A percentile compares a stretch with the other conserved stretches of the same genome.
phyloP scores from a whole-genome alignment of 192 early-diverging fungal species.

The Dissophora ornata region DNA sequence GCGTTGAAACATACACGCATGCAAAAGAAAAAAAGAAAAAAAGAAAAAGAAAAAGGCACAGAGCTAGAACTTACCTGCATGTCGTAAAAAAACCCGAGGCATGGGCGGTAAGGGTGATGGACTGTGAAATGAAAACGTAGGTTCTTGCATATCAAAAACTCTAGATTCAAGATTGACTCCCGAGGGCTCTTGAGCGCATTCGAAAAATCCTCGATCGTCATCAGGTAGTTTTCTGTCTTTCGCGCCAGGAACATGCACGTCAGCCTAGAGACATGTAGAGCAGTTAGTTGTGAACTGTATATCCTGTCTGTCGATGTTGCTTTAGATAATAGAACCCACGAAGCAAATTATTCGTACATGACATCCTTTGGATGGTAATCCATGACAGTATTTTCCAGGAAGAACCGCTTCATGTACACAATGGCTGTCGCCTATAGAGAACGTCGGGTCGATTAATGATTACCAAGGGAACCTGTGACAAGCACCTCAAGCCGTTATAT shows the following conservation, averaged over 20 bases:
- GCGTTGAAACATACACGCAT: neutral
- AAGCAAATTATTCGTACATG: too few species aligned
- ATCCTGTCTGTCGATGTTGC: too few species aligned
- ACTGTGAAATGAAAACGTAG: constrained; percentile 79
- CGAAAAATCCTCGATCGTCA: constrained; percentile 80
- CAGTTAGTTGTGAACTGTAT: too few species aligned
- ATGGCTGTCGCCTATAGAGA: constrained; percentile 77
- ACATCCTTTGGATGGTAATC: constrained; percentile 85
- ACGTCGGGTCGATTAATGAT: too few species aligned
- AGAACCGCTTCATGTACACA: constrained; percentile 86
- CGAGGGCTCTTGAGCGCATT: constrained; percentile 57
- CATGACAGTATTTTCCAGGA: constrained; percentile 81
- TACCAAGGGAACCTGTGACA: too few species aligned
- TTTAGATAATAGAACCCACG: too few species aligned
- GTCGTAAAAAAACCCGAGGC: constrained; percentile 79
- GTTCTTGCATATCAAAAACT: constrained; percentile 62
- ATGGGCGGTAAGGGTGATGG: constrained; percentile 77
- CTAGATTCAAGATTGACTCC: constrained; percentile 67
- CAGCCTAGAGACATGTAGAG: too few species aligned
- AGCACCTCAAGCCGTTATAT: too few species aligned
- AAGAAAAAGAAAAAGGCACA: too few species aligned
- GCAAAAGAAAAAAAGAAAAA: too few species aligned
- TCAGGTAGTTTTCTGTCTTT: constrained; percentile 78
- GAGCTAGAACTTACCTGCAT: constrained; percentile 61
- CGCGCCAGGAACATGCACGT: constrained; percentile 83